A percentile compares a stretch with the other conserved stretches of the same genome.
Conservation (phyloP, 805 yeast species). For the Candida rishiriensis region DNA sequence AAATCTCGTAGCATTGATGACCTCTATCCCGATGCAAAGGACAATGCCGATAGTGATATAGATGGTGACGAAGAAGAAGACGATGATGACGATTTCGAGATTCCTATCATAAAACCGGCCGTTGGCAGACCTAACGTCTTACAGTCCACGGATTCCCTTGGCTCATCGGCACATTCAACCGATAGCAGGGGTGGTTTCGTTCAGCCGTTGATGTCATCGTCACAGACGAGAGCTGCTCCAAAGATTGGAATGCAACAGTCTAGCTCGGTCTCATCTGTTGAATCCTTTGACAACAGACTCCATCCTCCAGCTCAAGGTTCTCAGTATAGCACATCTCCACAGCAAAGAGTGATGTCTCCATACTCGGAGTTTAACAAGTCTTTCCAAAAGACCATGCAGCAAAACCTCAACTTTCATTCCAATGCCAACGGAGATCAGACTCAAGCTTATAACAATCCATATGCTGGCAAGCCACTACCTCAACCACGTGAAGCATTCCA, state of each 20-base stretch:
- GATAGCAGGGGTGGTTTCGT: not conserved
- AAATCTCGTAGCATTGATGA: conserved; percentile 4
- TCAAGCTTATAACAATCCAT: not conserved
- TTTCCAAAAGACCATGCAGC: conserved; percentile 25
- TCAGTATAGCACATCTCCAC: not conserved
- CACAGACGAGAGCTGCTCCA: no score
- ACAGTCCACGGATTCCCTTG: conserved; percentile 4
- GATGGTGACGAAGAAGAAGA: conserved; percentile 2
- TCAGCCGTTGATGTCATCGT: no score
- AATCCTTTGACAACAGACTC: no score
- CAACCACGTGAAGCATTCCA: not conserved
- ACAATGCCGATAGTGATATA: not conserved
- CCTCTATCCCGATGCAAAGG: not conserved
- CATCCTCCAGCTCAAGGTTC: no score
- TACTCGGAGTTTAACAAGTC: conserved; percentile 32
- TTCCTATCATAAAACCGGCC: conserved; percentile 16
- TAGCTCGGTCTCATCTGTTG: no score
- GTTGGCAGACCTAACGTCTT: not conserved
- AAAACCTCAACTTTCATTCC: conserved; percentile 2
- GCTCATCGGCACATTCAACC: conserved; percentile 3
- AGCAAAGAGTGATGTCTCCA: conserved; percentile 29
- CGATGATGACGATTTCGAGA: conserved; percentile 15
- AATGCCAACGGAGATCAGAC: not conserved
- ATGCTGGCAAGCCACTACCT: conserved; percentile 1
- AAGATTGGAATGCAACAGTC: no score